phyloP scores from a whole-genome alignment of 2,329 filamentous ascomycete species.

The Ceratocystis eucalypticola region DNA sequence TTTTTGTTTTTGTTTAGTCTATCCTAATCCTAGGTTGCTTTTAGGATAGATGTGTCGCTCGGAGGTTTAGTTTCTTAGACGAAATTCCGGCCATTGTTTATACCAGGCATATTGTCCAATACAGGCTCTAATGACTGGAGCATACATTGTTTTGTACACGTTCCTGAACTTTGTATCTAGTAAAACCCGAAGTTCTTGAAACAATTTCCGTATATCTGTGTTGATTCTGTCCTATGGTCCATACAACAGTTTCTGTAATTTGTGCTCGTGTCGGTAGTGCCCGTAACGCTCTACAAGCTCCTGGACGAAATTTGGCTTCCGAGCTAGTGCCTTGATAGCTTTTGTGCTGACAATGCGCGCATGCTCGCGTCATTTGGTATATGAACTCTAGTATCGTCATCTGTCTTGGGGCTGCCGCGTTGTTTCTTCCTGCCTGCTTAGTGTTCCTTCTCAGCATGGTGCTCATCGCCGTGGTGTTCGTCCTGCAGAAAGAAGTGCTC shows the following conservation, averaged over 20 bases:
- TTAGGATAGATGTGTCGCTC: background rate
- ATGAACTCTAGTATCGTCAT: background rate
- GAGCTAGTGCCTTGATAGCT: background rate
- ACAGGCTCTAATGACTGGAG: background rate
- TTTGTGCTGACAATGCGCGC: background rate
- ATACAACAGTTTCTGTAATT: constrained; percentile 11
- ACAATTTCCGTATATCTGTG: constrained; percentile 9
- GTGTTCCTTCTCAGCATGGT: constrained; percentile 45
- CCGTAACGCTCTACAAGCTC: background rate
- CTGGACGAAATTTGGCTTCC: background rate
- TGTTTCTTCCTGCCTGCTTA: constrained; percentile 25
- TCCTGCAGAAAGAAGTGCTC: constrained; percentile 79
- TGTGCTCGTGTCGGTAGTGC: background rate
- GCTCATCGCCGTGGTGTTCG: constrained; percentile 41
- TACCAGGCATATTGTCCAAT: background rate
- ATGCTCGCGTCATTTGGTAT: background rate
- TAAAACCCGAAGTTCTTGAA: background rate
- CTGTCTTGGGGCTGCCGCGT: background rate
- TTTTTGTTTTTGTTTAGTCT: background rate
- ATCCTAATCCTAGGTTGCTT: background rate
- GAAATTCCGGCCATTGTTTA: background rate
- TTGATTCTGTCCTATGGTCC: constrained; percentile 10
- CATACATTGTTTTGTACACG: background rate
- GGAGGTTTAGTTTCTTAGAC: background rate
- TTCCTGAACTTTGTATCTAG: background rate